Evolutionary conservation across 2,329 filamentous ascomycete genomes (phyloP), one percentile per base, ranked within the genome.

Genomic region (Alternaria alternata): DNA sequence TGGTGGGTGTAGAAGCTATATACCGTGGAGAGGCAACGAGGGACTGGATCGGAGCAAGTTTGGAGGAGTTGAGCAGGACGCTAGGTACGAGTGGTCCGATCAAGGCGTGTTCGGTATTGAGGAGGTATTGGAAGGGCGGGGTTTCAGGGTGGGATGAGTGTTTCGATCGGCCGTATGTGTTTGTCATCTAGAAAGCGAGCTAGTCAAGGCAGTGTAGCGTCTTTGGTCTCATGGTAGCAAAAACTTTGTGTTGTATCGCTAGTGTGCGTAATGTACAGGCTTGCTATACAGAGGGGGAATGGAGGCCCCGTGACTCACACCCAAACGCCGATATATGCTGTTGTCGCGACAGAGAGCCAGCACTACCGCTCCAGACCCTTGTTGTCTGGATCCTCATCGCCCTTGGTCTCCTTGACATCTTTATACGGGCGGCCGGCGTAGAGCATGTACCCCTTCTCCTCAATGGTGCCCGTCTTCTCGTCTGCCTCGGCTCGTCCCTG

Each of bases 371-470:
- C 67, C 48, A 64, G 48, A 0, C 65, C 63, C 52, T 70, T 66
- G 7, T 61, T 60, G 6, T 73, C 73, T 11, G 67, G 66, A 26
- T 70, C 71, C 44, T 75, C 71, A 20, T 76, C 68, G 11, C 72
- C 71, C 53, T 69, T 69, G 4, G 69, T 74, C 62, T 72, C 74
- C 38, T 64, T 64, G 14, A 75, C 69, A 5, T 61, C 64, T 60
- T 75, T 73, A 43, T 72, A 68, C 41, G 75, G 71, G 47, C 75
- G 64, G 3, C 76, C 76, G 0, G 76, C 76, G 61, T 78, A 78
- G 32, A 78, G 59, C 76, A 78, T 78, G 36, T 78, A 78, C 1
- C 75, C 76, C 62, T 74, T 78, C 69, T 78, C 76, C 58, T 78
- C 76, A 20, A 78, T 77, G 0, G 75, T 77, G 24, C 75, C 75